Conservation (phyloP, 192 early-diverging fungal species). For the Backusella morwellensis region DNA sequence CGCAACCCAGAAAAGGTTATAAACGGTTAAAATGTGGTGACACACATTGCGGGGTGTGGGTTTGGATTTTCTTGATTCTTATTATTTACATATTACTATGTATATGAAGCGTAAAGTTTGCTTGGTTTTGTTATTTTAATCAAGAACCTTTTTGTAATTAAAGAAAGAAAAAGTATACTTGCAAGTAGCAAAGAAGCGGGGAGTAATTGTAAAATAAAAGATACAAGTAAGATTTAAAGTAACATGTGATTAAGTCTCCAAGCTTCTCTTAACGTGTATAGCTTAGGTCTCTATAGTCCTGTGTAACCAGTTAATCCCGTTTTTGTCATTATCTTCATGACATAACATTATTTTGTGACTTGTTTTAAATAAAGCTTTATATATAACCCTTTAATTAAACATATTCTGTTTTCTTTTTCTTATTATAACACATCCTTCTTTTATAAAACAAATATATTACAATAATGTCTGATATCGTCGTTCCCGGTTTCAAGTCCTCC, state of each 20-base stretch:
- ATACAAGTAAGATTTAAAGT: not conserved
- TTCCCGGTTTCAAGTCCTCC: constrained; percentile 74
- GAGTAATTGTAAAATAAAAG: not conserved
- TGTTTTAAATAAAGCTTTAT: not conserved
- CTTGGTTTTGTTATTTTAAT: no score
- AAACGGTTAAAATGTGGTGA: not conserved
- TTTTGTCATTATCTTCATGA: not conserved
- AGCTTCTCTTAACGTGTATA: not conserved
- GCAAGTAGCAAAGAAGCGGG: not conserved
- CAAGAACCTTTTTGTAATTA: no score
- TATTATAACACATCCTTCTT: not conserved
- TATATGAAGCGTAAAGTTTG: no score
- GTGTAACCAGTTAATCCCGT: not conserved
- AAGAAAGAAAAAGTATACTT: no score
- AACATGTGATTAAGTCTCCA: not conserved
- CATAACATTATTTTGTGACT: constrained; percentile 3
- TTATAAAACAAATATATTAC: not conserved
- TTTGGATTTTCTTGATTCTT: not conserved
- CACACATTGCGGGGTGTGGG: not conserved
- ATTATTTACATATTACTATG: no score
- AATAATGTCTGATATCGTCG: constrained; percentile 30
- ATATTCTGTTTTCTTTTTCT: constrained; percentile 3
- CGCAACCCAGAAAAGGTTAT: not conserved
- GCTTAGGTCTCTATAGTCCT: not conserved
- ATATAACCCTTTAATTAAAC: not conserved